These are phyloP conservation scores for Penicillium vulpinum DNA, from an alignment of 2,329 filamentous ascomycete genomes.

Conservation along the genomic window DNA sequence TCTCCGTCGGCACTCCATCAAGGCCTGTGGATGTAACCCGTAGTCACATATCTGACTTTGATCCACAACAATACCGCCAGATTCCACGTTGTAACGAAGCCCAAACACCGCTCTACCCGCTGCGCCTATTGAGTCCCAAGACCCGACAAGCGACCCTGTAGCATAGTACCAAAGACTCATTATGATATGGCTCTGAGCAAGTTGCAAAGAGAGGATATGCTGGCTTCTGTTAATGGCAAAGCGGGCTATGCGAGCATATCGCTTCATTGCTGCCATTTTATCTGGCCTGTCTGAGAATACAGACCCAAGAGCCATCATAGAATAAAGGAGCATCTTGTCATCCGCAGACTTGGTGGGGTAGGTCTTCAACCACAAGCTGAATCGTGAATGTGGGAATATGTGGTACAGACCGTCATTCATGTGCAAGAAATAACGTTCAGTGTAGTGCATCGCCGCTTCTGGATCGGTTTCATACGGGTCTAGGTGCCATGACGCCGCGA, in stretches of 20 bases:
- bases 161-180: slow-evolving; percentile 67
- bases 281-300: slow-evolving; percentile 54
- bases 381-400: slow-evolving; percentile 57
- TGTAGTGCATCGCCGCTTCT: slow-evolving; percentile 51
- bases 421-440: slow-evolving; percentile 59
- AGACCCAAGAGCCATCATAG: slow-evolving; percentile 59
- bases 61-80: slow-evolving; percentile 49
- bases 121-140: slow-evolving; percentile 64
- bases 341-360: slow-evolving; percentile 51
- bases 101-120: slow-evolving; percentile 62
- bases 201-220: slow-evolving; percentile 59
- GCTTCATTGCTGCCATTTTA: slow-evolving; percentile 46
- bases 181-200: slow-evolving; percentile 67
- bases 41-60: slow-evolving; percentile 55
- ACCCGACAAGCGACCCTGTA: slow-evolving; percentile 58
- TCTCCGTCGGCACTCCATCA: slow-evolving; percentile 66
- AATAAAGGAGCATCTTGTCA: slow-evolving; percentile 62
- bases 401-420: slow-evolving; percentile 56
- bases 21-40: slow-evolving; percentile 57
- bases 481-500: slow-evolving; percentile 45
- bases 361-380: slow-evolving; percentile 56
- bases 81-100: slow-evolving; percentile 65
- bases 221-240: slow-evolving; percentile 56
- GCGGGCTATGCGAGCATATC: slow-evolving; percentile 57
- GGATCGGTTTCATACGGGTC: slow-evolving; percentile 58